Conservation (phyloP, 306 rosid genomes). For the Glycyrrhiza uralensis region DNA sequence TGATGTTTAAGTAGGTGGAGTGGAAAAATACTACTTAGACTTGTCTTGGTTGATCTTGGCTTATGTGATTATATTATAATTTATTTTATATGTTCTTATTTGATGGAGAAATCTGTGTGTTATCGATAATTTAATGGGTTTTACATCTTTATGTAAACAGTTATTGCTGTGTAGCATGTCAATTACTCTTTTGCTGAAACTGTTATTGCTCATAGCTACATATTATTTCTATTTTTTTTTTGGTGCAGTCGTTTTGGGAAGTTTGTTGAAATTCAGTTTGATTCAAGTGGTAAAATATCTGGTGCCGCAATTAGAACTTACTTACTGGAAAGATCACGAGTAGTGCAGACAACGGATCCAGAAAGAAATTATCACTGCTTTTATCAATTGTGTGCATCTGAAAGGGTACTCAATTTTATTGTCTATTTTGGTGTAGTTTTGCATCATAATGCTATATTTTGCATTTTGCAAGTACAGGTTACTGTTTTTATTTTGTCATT, state of each 20-base stretch:
- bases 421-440: neutral
- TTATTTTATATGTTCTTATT: neutral
- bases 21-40: neutral
- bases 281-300: constrained; percentile 91
- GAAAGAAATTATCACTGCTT: constrained; percentile 98
- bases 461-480: constrained; percentile 14
- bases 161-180: neutral
- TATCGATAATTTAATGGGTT: neutral
- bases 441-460: constrained; percentile 16
- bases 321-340: constrained; percentile 93
- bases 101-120: neutral
- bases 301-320: constrained; percentile 99
- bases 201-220: neutral
- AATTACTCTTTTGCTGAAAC: constrained; percentile 7
- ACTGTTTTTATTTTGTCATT: constrained; percentile 1
- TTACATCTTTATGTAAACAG: neutral
- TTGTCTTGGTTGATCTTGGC: neutral
- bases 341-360: constrained; percentile 86
- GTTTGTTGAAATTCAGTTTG: constrained; percentile 97
- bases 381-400: constrained; percentile 89
- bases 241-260: constrained; percentile 88
- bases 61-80: neutral
- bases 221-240: constrained; percentile 12
- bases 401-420: constrained; percentile 52
- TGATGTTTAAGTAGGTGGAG: neutral